These are phyloP conservation scores for Umbilicaria muhlenbergii DNA, from an alignment of 495 filamentous ascomycete genomes.

Conservation along the genomic window DNA sequence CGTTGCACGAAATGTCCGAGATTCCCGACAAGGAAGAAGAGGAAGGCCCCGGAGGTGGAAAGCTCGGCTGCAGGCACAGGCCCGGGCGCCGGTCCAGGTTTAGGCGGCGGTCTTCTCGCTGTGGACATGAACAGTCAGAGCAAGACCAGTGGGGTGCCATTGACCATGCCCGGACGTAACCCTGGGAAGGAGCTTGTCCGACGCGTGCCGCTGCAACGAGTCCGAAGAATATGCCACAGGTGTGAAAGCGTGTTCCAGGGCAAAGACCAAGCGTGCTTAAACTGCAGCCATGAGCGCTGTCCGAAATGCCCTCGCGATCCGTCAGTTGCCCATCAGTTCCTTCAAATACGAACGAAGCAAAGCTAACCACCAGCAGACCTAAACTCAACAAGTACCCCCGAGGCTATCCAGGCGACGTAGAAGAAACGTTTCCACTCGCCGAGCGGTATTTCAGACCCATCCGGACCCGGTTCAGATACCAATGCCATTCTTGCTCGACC, in stretches of 20 bases:
- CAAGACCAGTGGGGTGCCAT: slow-evolving; percentile 18
- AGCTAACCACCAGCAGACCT: slow-evolving; percentile 24
- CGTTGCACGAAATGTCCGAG: slow-evolving; percentile 70
- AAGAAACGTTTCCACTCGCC: slow-evolving; percentile 18
- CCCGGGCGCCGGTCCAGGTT: slow-evolving; percentile 25
- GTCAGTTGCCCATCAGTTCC: slow-evolving; percentile 32
- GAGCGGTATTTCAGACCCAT: slow-evolving; percentile 27
- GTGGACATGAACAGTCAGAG: slow-evolving; percentile 6
- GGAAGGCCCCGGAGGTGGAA: slow-evolving; percentile 18
- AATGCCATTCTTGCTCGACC: slow-evolving; percentile 48
- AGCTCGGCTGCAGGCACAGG: slow-evolving; percentile 18
- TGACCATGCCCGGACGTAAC: slow-evolving; percentile 47
- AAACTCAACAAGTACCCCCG: slow-evolving; percentile 61
- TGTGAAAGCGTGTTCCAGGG: slow-evolving; percentile 49
- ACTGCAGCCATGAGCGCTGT: slow-evolving; percentile 65
- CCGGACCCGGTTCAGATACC: slow-evolving; percentile 36
- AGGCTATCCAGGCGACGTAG: slow-evolving; percentile 62
- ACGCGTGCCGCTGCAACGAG: slow-evolving; percentile 48
- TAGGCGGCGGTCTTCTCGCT: slow-evolving; percentile 11
- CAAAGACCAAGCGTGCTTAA: slow-evolving; percentile 44
- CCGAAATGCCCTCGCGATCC: slow-evolving; percentile 68
- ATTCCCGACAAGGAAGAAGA: slow-evolving; percentile 43
- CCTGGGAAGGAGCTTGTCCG: slow-evolving; percentile 56
- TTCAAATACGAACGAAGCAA: neutral
- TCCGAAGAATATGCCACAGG: slow-evolving; percentile 63